These are phyloP conservation scores for Dendrostoma leiphaemia DNA, from an alignment of 2,329 filamentous ascomycete genomes.

Conservation along the genomic window DNA sequence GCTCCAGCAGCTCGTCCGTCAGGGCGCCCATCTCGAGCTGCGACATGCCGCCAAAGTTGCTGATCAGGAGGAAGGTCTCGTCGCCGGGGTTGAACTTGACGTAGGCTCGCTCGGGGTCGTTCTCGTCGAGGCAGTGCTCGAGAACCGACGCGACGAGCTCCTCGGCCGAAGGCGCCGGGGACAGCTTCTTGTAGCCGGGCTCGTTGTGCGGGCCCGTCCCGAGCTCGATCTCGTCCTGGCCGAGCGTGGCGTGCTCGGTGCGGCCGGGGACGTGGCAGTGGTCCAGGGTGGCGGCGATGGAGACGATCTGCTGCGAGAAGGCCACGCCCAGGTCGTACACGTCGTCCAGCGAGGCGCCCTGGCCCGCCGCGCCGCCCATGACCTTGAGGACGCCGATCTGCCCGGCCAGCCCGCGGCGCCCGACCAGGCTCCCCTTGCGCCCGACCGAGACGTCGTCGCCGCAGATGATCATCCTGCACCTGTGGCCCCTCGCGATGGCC, in stretches of 20 bases:
- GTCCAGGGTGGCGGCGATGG: slow-evolving; percentile 57
- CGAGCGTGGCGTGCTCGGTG: slow-evolving; percentile 46
- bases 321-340: slow-evolving; percentile 50
- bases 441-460: slow-evolving; percentile 66
- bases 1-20: slow-evolving; percentile 50
- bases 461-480: slow-evolving; percentile 57
- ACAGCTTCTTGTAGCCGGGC: slow-evolving; percentile 57
- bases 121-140: slow-evolving; percentile 57
- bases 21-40: slow-evolving; percentile 55
- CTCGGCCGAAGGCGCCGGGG: slow-evolving; percentile 46
- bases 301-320: slow-evolving; percentile 51
- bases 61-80: slow-evolving; percentile 52
- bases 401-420: slow-evolving; percentile 59
- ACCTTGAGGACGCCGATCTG: slow-evolving; percentile 60
- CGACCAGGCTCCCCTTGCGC: slow-evolving; percentile 55
- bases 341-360: slow-evolving; percentile 46
- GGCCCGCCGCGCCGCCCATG: slow-evolving; percentile 48
- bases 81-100: slow-evolving; percentile 46
- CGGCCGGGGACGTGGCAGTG: slow-evolving; percentile 60
- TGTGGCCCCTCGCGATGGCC: slow-evolving; percentile 52
- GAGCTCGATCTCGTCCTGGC: slow-evolving; percentile 55
- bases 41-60: slow-evolving; percentile 60
- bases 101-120: slow-evolving; percentile 47
- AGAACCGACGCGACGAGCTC: slow-evolving; percentile 58
- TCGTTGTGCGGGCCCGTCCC: slow-evolving; percentile 68